Evolutionary conservation across 2,329 filamentous ascomycete genomes (phyloP).

Genomic region (Alternaria sp.): DNA sequence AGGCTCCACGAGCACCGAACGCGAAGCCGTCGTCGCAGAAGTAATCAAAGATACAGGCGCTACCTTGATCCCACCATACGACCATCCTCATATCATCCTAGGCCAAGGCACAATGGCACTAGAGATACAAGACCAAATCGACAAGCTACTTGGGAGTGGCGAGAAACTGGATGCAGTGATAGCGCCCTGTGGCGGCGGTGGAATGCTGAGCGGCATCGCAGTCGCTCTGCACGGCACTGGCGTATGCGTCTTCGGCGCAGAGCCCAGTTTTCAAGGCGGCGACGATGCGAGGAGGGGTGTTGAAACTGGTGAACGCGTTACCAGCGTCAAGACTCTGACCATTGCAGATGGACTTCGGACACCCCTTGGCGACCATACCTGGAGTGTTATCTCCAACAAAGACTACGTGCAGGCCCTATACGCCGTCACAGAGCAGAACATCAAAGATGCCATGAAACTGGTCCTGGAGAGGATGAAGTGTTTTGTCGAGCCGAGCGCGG

Average conservation of each 20-base stretch:
- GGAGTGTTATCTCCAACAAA: conserved; percentile 76
- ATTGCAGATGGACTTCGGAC: conserved; percentile 90
- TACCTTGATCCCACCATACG: conserved; percentile 85
- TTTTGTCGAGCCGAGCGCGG: conserved; percentile 86
- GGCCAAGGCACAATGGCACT: conserved; percentile 91
- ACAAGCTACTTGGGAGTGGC: conserved; percentile 56
- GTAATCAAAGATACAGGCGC: conserved; percentile 77
- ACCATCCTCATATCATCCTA: conserved; percentile 89
- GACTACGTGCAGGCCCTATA: conserved; percentile 75
- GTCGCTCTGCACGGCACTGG: conserved; percentile 76
- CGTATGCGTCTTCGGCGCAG: conserved; percentile 83
- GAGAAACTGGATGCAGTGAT: conserved; percentile 66
- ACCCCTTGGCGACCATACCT: conserved; percentile 78
- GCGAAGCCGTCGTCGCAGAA: conserved; percentile 76
- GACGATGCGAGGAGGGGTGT: conserved; percentile 83
- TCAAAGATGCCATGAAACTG: conserved; percentile 76
- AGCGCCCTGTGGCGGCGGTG: conserved; percentile 85
- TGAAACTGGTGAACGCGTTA: conserved; percentile 68
- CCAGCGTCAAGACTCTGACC: conserved; percentile 75
- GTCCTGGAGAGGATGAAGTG: conserved; percentile 90
- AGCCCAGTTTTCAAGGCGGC: conserved; percentile 81
- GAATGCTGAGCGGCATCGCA: conserved; percentile 84
- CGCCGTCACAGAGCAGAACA: conserved; percentile 82
- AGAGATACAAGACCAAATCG: conserved; percentile 80
- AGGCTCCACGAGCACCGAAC: conserved; percentile 80